Evolutionary conservation across 1,284 basidiomycete genomes (phyloP), one percentile per base, ranked within the genome.

Genomic region (Tilletia setariae): DNA sequence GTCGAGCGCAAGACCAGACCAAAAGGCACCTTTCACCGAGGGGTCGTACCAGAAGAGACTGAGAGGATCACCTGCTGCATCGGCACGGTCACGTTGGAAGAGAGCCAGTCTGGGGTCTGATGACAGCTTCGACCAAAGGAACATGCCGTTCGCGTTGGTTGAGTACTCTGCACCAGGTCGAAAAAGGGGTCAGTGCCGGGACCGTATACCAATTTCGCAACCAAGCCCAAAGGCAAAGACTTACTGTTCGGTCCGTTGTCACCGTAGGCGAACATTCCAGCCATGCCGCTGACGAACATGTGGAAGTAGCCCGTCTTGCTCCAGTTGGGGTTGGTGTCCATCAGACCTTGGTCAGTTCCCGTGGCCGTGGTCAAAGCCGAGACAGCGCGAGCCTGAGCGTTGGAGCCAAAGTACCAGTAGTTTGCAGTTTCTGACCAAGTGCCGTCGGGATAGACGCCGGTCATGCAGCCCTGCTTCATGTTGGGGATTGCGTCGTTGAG

Each of bases 41-140:
- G 93, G 89, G 82, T 97, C 87, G 83, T 98, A 98, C 93, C 93
- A 98, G 86, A 98, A 95, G 92, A 98, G 94, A 79, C 89, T 89
- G 88, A 90, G 93, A 0, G 95, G 95, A 74, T 98, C 95, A 9
- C 73, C 73, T 1, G 93, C 90, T 79, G 98, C 94, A 43, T 79
- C 78, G 66, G 85, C 85, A 76, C 91, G 91, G 82, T 98, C 95
- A 70, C 95, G 91, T 84, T 98, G 95, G 88, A 90, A 94, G 65
- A 98, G 87, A 16, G 89, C 86, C 83, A 90, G 95, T 75, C 86
- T 84, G 13, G 95, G 91, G 69, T 83, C 74, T 65, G 75, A 69
- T 2, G 69, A 53, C 32, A 74, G 72, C 68, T 70, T 74, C 53
- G 70, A 74, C 69, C 76, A 82, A 28, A 78, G 68, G 76, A 75